These are phyloP conservation scores for Moricandia arvensis DNA, from an alignment of 345 rosid genomes.

Conservation along the genomic window DNA sequence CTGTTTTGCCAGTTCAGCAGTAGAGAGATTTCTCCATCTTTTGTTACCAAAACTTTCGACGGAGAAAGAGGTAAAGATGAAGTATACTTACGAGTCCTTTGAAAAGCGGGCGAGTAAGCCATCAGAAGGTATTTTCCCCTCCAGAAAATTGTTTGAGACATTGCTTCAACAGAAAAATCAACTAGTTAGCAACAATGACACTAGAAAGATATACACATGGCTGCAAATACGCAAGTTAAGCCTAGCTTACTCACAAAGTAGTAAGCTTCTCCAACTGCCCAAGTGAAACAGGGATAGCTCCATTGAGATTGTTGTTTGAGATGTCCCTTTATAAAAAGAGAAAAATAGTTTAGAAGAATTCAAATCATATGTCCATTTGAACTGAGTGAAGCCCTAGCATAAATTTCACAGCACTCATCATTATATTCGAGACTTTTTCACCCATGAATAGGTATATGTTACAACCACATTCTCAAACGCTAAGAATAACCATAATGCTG, in stretches of 20 bases:
- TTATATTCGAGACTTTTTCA: neutral
- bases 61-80: constrained; percentile 1
- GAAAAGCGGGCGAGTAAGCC: constrained; percentile 60
- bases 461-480: constrained; percentile 2
- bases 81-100: constrained; percentile 66
- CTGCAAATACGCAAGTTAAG: constrained; percentile 5
- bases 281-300: constrained; percentile 71
- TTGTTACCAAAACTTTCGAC: constrained; percentile 12
- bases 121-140: constrained; percentile 76
- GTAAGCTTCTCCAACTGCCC: constrained; percentile 64
- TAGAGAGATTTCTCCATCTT: constrained; percentile 3
- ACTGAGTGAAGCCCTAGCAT: constrained; percentile 1
- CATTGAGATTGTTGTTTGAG: constrained; percentile 74
- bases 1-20: neutral
- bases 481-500: neutral
- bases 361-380: constrained; percentile 21
- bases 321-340: constrained; percentile 54
- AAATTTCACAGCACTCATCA: constrained; percentile 9
- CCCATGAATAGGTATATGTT: neutral
- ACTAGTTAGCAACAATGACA: constrained; percentile 27
- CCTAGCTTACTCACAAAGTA: constrained; percentile 61
- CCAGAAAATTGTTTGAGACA: constrained; percentile 83
- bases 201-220: neutral
- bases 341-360: constrained; percentile 4
- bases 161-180: constrained; percentile 58